Evolutionary conservation across 495 filamentous ascomycete species (phyloP), one percentile per base, ranked within the genome.

Genomic region (Penicillium diatomitis): DNA sequence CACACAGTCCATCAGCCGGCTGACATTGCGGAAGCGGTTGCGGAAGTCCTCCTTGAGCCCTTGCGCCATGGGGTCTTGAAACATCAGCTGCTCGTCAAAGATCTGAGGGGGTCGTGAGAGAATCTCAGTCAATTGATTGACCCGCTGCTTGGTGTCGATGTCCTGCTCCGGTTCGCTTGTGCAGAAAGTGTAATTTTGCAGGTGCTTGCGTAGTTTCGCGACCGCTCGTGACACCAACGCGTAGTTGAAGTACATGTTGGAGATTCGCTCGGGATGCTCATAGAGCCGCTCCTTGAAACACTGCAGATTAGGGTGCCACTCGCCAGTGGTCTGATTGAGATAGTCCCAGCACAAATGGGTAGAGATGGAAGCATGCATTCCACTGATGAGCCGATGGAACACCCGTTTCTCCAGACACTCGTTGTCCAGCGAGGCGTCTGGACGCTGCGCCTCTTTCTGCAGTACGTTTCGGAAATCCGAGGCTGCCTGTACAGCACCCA

Each of bases 221-320:
- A 96, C 76, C 12, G 92, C 92, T 53, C 92, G 88, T 6, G 90
- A 81, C 20, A 98, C 75, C 31, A 98, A 77, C 0, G 92, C 92
- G 63, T 96, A 98, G 76, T 98, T 96, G 74, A 98, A 98, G 71
- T 97, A 98, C 49, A 97, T 79, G 65, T 98, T 98, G 47, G 91
- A 91, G 60, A 96, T 84, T 45, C 90, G 86, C 53, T 98, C 92
- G 0, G 91, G 90, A 57, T 88, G 81, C 6, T 74, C 73, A 59
- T 92, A 84, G 11, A 98, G 78, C 8, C 92, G 85, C 12, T 82
- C 72, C 62, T 85, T 81, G 76, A 92, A 98, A 75, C 92, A 98
- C 57, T 78, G 74, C 32, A 95, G 69, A 57, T 98, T 98, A 9
- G 92, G 94, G 40, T 84, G 81, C 92, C 92, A 97, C 67, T 88